phyloP scores from a whole-genome alignment of 805 yeast species.

The Metschnikowia dekortorum region DNA sequence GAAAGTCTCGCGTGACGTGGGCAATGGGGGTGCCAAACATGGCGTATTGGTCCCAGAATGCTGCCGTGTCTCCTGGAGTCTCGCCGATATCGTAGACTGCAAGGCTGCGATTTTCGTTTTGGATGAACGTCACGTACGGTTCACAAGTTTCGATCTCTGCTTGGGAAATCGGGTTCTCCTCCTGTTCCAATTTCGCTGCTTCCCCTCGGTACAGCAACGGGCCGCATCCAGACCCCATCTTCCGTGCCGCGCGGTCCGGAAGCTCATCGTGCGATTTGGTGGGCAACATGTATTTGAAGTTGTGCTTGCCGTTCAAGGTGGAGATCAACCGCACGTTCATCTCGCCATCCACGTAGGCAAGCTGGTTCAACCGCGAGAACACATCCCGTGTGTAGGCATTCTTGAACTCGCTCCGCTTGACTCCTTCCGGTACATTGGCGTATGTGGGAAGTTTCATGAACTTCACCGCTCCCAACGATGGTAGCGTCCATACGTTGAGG shows the following conservation, averaged over 20 bases:
- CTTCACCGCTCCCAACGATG: constrained; percentile 29
- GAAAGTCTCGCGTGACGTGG: constrained; percentile 4
- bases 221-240: background rate
- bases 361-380: constrained; percentile 17
- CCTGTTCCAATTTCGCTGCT: background rate
- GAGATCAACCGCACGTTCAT: constrained; percentile 31
- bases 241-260: background rate
- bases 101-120: constrained; percentile 27
- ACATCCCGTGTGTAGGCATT: background rate
- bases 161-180: constrained; percentile 38
- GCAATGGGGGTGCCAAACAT: constrained; percentile 27
- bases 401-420: background rate
- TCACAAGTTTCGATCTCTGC: constrained; percentile 55
- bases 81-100: constrained; percentile 24
- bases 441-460: constrained; percentile 24
- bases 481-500: constrained; percentile 45
- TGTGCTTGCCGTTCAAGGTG: constrained; percentile 35
- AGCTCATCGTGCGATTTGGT: background rate
- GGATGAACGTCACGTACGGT: constrained; percentile 32
- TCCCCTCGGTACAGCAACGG: constrained; percentile 3
- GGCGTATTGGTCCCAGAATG: constrained; percentile 17
- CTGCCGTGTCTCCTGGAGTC: constrained; percentile 11
- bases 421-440: constrained; percentile 9
- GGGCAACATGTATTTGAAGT: constrained; percentile 42
- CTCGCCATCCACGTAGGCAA: constrained; percentile 30